Conservation (phyloP, 768 basidiomycete genomes). For the Trametes cubensis region DNA sequence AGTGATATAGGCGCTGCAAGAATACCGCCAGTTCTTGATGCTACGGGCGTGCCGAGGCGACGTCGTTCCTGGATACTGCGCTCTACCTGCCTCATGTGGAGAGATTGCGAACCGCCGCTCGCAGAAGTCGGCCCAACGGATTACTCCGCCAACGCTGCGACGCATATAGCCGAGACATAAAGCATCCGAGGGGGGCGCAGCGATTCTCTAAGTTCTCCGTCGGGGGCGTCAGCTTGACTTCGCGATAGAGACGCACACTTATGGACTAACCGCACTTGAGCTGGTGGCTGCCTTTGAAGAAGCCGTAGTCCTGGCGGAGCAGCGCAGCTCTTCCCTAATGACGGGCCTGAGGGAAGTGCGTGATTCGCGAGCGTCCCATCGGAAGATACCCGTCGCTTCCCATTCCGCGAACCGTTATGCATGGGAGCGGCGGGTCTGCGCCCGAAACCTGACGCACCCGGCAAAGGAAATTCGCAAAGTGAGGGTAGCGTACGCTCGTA, state of each 20-base stretch:
- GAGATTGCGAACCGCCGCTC: slow-evolving; percentile 3
- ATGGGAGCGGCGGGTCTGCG: background rate
- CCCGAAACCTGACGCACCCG: background rate
- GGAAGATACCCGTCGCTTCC: slow-evolving; percentile 1
- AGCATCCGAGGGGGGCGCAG: no score
- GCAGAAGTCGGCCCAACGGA: background rate
- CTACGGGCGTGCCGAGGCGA: slow-evolving; percentile 5
- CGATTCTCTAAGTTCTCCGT: background rate
- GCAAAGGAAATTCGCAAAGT: background rate
- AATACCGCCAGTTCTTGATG: slow-evolving; percentile 2
- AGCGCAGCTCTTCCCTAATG: background rate
- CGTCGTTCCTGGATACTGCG: slow-evolving; percentile 5
- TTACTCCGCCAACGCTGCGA: background rate
- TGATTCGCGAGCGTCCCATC: slow-evolving; percentile 6
- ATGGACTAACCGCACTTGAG: background rate
- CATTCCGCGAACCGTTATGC: slow-evolving; percentile 4
- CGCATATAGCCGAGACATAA: no score
- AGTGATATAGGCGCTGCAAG: background rate
- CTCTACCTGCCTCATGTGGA: slow-evolving; percentile 10
- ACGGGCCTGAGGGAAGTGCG: background rate
- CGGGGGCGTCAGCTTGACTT: background rate
- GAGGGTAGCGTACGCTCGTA: background rate
- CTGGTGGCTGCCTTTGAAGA: background rate
- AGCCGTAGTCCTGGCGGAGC: background rate
- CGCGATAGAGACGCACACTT: background rate